Percentiles rank a stretch among this genome's conserved stretches.
Evolutionary conservation across 176 grass and related monocot genomes (phyloP).

Genomic region (Carex pumila): DNA sequence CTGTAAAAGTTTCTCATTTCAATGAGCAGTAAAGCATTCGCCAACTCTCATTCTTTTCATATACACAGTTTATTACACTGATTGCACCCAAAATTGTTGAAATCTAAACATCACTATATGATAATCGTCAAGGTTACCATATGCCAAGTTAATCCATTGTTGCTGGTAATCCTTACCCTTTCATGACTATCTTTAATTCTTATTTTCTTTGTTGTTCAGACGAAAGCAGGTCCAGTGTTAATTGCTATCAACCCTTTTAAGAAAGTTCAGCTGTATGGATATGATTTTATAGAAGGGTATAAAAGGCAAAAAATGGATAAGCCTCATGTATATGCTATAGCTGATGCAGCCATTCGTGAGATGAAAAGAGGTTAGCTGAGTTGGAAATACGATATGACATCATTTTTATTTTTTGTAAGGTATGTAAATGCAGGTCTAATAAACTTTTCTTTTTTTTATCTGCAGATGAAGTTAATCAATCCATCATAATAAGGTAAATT

Average conservation of each 20-base stretch:
- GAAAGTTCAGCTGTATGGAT: conserved; percentile 86
- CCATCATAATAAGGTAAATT: conserved; percentile 90
- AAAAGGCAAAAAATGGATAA: conserved; percentile 64
- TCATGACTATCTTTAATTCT: background rate
- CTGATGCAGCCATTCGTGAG: conserved; percentile 79
- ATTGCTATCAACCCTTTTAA: conserved; percentile 97
- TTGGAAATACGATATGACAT: conserved; percentile 27
- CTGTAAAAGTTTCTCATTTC: background rate
- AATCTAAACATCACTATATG: background rate
- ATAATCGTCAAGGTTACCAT: background rate
- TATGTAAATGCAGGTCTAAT: background rate
- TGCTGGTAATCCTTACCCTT: background rate
- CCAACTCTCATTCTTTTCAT: background rate
- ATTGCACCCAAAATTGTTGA: background rate
- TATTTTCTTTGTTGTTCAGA: conserved; percentile 41
- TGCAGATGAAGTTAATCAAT: conserved; percentile 99
- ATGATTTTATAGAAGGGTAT: conserved; percentile 75
- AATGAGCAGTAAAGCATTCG: background rate
- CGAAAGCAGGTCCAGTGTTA: conserved; percentile 99
- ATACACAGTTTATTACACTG: background rate
- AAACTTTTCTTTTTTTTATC: conserved; percentile 4
- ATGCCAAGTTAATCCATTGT: conserved; percentile 1
- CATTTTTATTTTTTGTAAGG: background rate
- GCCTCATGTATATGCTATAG: conserved; percentile 98
- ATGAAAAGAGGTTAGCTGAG: conserved; percentile 74